A percentile compares a stretch with the other conserved stretches of the same genome.
phyloP scores from a whole-genome alignment of 148 eudicot genomes.

The Chenopodium album region DNA sequence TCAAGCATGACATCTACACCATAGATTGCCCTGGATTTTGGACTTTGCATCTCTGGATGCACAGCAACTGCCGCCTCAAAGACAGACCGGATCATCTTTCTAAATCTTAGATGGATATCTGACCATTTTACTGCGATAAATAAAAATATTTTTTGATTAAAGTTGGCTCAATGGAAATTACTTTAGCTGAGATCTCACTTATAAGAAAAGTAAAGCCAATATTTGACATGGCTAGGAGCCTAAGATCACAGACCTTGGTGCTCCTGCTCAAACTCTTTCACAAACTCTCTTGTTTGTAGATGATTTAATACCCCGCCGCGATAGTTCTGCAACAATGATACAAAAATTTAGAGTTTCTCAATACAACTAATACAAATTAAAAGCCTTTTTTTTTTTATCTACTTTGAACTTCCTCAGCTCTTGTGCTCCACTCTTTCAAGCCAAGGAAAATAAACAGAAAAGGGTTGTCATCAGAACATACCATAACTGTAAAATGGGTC shows the following conservation, averaged over 20 bases:
- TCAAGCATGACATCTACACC: slow-evolving; percentile 98
- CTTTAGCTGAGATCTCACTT: not conserved
- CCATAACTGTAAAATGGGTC: slow-evolving; percentile 99
- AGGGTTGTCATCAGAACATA: slow-evolving; percentile 30
- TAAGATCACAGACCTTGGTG: slow-evolving; percentile 54
- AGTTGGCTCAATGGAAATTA: not conserved
- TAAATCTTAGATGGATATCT: slow-evolving; percentile 64
- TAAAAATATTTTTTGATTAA: slow-evolving; percentile 1
- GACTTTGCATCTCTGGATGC: slow-evolving; percentile 86
- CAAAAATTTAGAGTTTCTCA: not conserved
- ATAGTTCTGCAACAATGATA: slow-evolving; percentile 59
- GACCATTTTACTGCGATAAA: slow-evolving; percentile 70
- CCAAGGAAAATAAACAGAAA: not conserved
- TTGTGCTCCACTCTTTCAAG: not conserved
- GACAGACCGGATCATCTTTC: slow-evolving; percentile 73
- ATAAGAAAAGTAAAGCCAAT: not conserved
- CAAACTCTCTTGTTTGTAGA: slow-evolving; percentile 73
- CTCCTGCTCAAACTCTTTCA: slow-evolving; percentile 77
- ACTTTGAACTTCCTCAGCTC: not conserved
- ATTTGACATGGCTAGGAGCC: not conserved
- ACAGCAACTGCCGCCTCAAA: slow-evolving; percentile 80
- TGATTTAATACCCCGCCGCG: slow-evolving; percentile 79
- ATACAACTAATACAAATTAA: not conserved
- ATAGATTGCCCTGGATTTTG: slow-evolving; percentile 86
- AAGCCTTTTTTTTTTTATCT: too few relatives aligned